Base-by-base conservation (phyloP, 257 asterid species). In the Agastache rugosa region DNA sequence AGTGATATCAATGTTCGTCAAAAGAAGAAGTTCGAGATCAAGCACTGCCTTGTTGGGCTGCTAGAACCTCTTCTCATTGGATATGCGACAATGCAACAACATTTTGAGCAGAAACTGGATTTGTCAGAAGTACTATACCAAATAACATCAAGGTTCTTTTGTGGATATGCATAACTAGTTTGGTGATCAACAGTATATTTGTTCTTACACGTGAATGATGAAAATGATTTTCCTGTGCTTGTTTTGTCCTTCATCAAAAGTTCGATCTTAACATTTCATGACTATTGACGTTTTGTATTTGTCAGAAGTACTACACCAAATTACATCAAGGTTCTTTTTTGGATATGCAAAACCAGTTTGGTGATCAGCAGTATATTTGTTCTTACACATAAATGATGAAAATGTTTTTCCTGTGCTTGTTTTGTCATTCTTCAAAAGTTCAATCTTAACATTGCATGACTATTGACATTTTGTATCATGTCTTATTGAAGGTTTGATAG, bases 61-160 rank as follows among this genome's bases (percentile, higher is more conserved):
- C 99, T 95, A 75, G 99, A 95, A 82, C 99, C 99, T 64, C 99
- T 95, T 82, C 99, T 95, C 67, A 84, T 95, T 80, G 99, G 99
- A 75, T 95, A 84, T 81, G 92, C 93, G 37, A 92, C 99, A 50
- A 90, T 95, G 98, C 97, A 95, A 80, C 96, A 92, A 78, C 88
- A 89, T 81, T 95, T 92, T 84, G 99, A 95, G 85, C 99, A 95
- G 96, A 95, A 95, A 85, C 89, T 95, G 74, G 97, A 95, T 83
- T 91, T 95, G 74, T 88, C 99, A 35, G 99, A 95, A 86, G 89
- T 95, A 80, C 82, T 95, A 60, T 95, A 95, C 88, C 99, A 95
- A 86, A 92, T 95, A 76, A 95, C 99, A 51, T 92, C 99, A 75
- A 92, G 99, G 99, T 95, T 79, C 47, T 58, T 75, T 74, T 44